Base-by-base conservation (phyloP, 805 yeast genomes). In the Jamesozyma jinghongensis region DNA sequence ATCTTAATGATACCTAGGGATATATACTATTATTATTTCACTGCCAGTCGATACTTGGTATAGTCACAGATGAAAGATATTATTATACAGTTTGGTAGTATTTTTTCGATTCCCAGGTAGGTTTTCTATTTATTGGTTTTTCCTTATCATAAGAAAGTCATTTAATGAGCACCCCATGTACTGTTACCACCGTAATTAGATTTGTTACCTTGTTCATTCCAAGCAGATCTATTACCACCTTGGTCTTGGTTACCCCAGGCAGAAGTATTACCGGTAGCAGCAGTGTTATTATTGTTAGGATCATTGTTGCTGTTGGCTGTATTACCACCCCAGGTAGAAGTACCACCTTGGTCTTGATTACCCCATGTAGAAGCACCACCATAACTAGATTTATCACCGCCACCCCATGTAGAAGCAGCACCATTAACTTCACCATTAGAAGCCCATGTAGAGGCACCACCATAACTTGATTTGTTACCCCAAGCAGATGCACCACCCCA, bases 381-480 rank as follows among this genome's bases (percentile, higher is more conserved):
- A 38, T 68, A 57, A 31, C 61, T 58, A 13, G 65, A 59, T 38
- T 48, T 58, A 42, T 57, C 58, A 35, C 65, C 69, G 37, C 63
- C 67, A 36, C 65, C 62, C 41, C 74, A 71, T 61, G 70, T 66
- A 8, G 71, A 59, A 47, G 78, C 70, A 18, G 69, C 64, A 26
- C 68, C 66, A 18, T 71, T 71, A 35, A 61, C 62, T 29, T 59
- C 64, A 30, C 63, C 63, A 26, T 64, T 63, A 13, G 66, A 58
- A 11, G 62, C 65, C 66, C 68, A 54, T 19, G 76, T 69, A 3
- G 77, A 71, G 6, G 75, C 74, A 18, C 75, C 75, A 45, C 72
- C 72, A 66, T 70, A 67, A 37, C 51, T 52, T 10, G 63, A 59
- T 38, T 57, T 59, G 41, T 54, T 59, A 38, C 63, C 63, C 65